These are phyloP conservation scores for Nannizziopsis arthrosporioides DNA, from an alignment of 2,329 filamentous ascomycete species.

Conservation along the genomic window DNA sequence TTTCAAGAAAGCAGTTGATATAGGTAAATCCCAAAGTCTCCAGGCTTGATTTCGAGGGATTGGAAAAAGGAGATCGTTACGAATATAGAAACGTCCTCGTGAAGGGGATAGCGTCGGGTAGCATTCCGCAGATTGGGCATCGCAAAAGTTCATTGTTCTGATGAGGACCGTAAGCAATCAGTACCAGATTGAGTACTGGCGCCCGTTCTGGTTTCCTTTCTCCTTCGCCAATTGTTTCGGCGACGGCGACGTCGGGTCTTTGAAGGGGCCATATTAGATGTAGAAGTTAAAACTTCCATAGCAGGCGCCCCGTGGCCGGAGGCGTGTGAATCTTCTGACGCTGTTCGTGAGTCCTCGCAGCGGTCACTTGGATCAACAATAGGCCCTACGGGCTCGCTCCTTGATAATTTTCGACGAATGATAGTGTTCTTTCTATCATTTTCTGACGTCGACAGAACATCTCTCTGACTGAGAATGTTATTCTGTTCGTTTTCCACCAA, in stretches of 20 bases:
- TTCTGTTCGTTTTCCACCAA: background rate
- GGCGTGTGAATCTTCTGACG: background rate
- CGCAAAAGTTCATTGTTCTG: background rate
- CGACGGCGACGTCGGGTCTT: slow-evolving; percentile 14
- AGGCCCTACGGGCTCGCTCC: slow-evolving; percentile 15
- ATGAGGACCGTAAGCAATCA: background rate
- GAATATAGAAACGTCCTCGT: background rate
- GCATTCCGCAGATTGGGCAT: background rate
- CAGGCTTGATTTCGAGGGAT: slow-evolving; percentile 1
- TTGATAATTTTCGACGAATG: slow-evolving; percentile 14
- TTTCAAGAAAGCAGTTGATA: slow-evolving; percentile 5
- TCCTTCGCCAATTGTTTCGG: slow-evolving; percentile 12
- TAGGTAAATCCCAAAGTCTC: slow-evolving; percentile 10
- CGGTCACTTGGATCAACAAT: background rate
- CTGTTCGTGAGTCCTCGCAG: background rate
- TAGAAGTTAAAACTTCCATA: background rate
- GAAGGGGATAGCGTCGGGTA: too few species aligned
- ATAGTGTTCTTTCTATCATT: slow-evolving; percentile 1
- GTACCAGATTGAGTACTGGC: slow-evolving; percentile 5
- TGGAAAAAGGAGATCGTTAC: background rate
- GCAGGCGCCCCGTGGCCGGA: background rate
- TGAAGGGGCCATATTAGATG: background rate
- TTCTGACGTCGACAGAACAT: background rate
- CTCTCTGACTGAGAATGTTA: background rate
- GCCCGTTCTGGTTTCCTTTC: slow-evolving; percentile 5